These are phyloP conservation scores for Domatiomyces globalis DNA, from an alignment of 2,329 filamentous ascomycete species.

Conservation along the genomic window DNA sequence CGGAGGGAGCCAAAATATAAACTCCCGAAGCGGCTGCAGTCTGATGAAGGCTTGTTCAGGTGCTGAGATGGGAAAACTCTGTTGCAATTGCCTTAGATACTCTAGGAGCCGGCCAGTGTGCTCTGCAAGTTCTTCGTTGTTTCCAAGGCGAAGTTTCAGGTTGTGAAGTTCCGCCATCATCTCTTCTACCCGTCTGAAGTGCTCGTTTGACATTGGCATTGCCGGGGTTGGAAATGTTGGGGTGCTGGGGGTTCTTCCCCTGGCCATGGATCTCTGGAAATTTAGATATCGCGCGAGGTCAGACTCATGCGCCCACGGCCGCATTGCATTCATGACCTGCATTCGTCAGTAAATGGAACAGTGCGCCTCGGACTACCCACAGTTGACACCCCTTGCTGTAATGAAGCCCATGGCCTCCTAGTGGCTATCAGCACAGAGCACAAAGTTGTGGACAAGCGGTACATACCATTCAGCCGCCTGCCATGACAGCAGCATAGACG, in stretches of 20 bases:
- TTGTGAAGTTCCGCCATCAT: conserved; percentile 48
- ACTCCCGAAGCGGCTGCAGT: conserved; percentile 72
- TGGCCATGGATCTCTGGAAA: conserved; percentile 26
- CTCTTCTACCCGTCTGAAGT: conserved; percentile 52
- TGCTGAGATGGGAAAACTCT: conserved; percentile 54
- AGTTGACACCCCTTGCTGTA: conserved; percentile 82
- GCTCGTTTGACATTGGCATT: conserved; percentile 35
- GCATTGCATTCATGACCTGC: conserved; percentile 81
- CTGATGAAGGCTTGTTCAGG: conserved; percentile 80
- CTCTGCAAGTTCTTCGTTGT: conserved; percentile 54
- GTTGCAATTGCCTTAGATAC: conserved; percentile 58
- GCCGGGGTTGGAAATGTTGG: conserved; percentile 20
- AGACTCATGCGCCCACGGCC: conserved; percentile 78
- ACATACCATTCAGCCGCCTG: conserved; percentile 89
- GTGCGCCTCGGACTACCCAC: conserved; percentile 33
- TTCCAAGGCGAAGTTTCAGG: conserved; percentile 49
- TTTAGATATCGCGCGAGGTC: conserved; percentile 37
- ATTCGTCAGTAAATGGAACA: conserved; percentile 1
- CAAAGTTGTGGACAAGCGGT: conserved; percentile 18
- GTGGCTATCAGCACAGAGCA: conserved; percentile 23
- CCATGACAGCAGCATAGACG: conserved; percentile 86
- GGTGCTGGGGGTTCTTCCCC: conserved; percentile 23
- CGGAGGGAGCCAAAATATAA: conserved; percentile 92
- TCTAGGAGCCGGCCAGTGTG: conserved; percentile 55
- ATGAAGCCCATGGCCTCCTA: conserved; percentile 82